Conservation (phyloP, 1,284 basidiomycete species). For the Leccinum pachyderme region DNA sequence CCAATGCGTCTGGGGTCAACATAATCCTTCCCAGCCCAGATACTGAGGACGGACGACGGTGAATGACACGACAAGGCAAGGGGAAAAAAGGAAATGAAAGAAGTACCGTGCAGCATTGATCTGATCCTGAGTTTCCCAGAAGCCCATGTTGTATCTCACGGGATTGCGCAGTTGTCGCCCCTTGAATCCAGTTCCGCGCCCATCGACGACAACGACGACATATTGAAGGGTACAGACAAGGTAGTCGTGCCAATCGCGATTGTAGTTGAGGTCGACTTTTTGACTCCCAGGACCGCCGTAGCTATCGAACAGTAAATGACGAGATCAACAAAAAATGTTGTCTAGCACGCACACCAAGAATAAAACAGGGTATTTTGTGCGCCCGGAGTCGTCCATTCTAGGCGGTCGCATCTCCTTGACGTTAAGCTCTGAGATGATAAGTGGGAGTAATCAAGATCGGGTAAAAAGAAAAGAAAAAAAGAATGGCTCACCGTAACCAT, state of each 20-base stretch:
- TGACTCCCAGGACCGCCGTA: slow-evolving; percentile 93
- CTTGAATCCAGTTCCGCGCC: slow-evolving; percentile 91
- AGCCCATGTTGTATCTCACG: slow-evolving; percentile 83
- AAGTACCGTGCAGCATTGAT: slow-evolving; percentile 75
- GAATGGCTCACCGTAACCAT: slow-evolving; percentile 70
- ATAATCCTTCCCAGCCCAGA: slow-evolving; percentile 75
- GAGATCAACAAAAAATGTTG: background rate
- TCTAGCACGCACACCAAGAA: slow-evolving; percentile 64
- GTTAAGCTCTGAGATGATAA: slow-evolving; percentile 64
- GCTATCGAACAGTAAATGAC: slow-evolving; percentile 36
- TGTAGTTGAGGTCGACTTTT: slow-evolving; percentile 64
- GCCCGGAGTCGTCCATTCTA: slow-evolving; percentile 87
- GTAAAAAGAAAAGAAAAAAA: background rate
- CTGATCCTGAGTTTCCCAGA: slow-evolving; percentile 86
- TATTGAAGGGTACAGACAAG: slow-evolving; percentile 83
- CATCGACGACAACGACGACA: slow-evolving; percentile 86
- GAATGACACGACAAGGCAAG: background rate
- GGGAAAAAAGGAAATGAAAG: slow-evolving; percentile 8
- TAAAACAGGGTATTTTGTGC: slow-evolving; percentile 90
- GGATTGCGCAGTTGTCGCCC: slow-evolving; percentile 81
- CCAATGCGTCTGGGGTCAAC: slow-evolving; percentile 84
- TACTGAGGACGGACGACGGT: slow-evolving; percentile 36
- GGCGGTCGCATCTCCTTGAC: slow-evolving; percentile 89
- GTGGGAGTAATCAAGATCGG: slow-evolving; percentile 13
- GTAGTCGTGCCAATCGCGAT: slow-evolving; percentile 84